These are phyloP conservation scores for Fusarium siculi DNA, from an alignment of 2,329 filamentous ascomycete genomes.

Conservation along the genomic window DNA sequence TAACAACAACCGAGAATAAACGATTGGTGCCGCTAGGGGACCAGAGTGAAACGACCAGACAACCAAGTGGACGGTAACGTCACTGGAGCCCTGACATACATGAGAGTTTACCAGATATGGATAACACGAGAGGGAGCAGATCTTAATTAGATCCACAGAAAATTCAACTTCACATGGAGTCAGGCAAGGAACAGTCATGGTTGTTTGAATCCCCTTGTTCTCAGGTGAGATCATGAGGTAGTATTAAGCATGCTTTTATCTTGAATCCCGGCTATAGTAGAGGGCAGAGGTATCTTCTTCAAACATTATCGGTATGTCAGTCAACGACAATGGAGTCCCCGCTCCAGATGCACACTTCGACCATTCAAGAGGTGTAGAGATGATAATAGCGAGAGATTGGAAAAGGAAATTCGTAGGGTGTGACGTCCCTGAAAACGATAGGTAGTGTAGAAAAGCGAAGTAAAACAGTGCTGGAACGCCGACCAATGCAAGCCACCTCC, in stretches of 20 bases:
- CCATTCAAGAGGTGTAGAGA: constrained; percentile 29
- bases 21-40: constrained; percentile 9
- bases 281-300: constrained; percentile 40
- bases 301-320: constrained; percentile 35
- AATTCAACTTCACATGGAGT: constrained; percentile 10
- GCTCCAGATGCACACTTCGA: constrained; percentile 35
- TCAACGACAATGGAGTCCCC: constrained; percentile 36
- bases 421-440: constrained; percentile 42
- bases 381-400: constrained; percentile 39
- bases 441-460: constrained; percentile 30
- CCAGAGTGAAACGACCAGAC: neutral
- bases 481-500: constrained; percentile 40
- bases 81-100: constrained; percentile 21
- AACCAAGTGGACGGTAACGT: constrained; percentile 29
- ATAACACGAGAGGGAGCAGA: constrained; percentile 35
- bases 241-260: constrained; percentile 44
- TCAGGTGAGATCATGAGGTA: constrained; percentile 14
- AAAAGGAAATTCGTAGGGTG: constrained; percentile 38
- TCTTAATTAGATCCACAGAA: constrained; percentile 24
- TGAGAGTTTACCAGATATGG: constrained; percentile 1
- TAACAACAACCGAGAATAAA: constrained; percentile 15
- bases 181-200: neutral
- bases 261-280: constrained; percentile 34
- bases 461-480: constrained; percentile 45
- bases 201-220: constrained; percentile 18